A percentile compares a stretch with the other conserved stretches of the same genome.
Conservation (phyloP, 257 asterid genomes). For the Solanum infundibuliforme region DNA sequence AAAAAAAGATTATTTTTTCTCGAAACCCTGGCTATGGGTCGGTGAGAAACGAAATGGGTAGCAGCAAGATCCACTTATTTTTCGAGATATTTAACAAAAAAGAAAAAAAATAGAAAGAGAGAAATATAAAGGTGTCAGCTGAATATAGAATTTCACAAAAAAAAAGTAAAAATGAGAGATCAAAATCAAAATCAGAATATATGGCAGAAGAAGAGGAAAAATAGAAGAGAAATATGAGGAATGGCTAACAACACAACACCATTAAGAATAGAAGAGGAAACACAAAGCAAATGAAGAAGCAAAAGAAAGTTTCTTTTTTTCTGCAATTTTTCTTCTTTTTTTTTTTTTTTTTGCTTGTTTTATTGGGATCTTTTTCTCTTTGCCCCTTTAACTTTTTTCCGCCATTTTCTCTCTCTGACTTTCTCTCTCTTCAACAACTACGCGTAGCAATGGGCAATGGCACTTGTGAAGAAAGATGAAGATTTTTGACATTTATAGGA, state of each 20-base stretch:
- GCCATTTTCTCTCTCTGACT: background rate
- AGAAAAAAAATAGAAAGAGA: background rate
- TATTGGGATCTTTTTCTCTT: background rate
- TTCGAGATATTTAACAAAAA: background rate
- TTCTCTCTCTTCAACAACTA: background rate
- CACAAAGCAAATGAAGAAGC: background rate
- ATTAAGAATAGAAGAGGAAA: background rate
- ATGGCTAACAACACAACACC: conserved; percentile 12
- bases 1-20: background rate
- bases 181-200: background rate
- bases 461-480: background rate
- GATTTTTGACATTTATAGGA: background rate
- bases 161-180: background rate
- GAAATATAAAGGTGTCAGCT: conserved; percentile 6
- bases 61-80: conserved; percentile 4
- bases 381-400: background rate
- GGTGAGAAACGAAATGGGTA: background rate
- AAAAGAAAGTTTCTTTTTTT: background rate
- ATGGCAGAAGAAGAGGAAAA: conserved; percentile 26
- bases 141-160: conserved; percentile 1
- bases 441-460: background rate
- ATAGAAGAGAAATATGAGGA: conserved; percentile 34
- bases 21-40: background rate
- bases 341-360: background rate
- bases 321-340: background rate